These are phyloP conservation scores for Isatis lusitanica DNA, from an alignment of 441 rosid species.

Conservation along the genomic window DNA sequence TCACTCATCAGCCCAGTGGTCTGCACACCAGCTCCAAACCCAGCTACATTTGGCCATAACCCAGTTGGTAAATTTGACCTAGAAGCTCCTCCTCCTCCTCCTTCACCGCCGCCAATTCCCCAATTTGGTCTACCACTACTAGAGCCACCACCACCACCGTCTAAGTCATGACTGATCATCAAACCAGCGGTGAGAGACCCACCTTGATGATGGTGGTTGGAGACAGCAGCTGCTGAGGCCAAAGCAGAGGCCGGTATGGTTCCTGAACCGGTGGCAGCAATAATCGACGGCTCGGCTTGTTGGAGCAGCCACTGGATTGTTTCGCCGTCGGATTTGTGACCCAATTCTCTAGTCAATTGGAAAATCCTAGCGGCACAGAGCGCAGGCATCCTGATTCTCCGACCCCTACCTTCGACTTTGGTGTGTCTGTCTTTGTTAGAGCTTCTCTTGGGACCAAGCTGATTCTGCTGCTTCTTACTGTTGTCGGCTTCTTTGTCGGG, in stretches of 20 bases:
- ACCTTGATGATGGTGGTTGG: conserved; percentile 55
- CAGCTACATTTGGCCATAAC: conserved; percentile 73
- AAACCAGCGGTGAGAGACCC: conserved; percentile 62
- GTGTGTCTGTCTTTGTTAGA: conserved; percentile 96
- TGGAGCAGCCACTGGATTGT: conserved; percentile 94
- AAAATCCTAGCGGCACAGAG: conserved; percentile 95
- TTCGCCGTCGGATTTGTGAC: conserved; percentile 96
- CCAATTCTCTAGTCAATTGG: conserved; percentile 92
- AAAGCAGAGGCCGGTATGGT: conserved; percentile 96
- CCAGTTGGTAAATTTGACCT: conserved; percentile 62
- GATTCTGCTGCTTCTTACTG: conserved; percentile 45
- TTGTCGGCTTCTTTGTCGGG: conserved; percentile 58
- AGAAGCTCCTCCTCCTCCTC: conserved; percentile 48
- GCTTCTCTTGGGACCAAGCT: conserved; percentile 81
- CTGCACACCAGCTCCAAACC: conserved; percentile 53
- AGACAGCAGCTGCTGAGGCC: conserved; percentile 50
- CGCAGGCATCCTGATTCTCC: conserved; percentile 97
- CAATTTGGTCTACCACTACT: conserved; percentile 65
- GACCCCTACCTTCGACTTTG: conserved; percentile 93
- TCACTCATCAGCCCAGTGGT: conserved; percentile 56
- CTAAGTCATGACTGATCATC: conserved; percentile 55
- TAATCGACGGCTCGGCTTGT: conserved; percentile 90
- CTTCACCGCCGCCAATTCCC: conserved; percentile 38
- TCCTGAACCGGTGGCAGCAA: conserved; percentile 90
- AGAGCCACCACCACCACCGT: conserved; percentile 36